Conservation (phyloP, 352 stramenopile species). For the Hyaloperonospora brassicae region DNA sequence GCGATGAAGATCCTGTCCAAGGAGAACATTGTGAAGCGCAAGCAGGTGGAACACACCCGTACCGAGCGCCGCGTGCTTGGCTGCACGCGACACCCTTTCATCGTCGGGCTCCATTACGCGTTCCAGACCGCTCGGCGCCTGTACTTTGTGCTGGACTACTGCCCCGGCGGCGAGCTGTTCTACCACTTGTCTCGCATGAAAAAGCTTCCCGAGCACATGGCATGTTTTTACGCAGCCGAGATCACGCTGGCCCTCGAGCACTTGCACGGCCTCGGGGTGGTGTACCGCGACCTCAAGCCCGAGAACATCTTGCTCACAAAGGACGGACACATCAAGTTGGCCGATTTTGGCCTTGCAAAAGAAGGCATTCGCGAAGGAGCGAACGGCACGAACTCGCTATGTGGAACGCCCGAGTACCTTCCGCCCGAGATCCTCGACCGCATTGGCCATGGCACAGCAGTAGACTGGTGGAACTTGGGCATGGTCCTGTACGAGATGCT, state of each 20-base stretch:
- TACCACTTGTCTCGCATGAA: conserved; percentile 85
- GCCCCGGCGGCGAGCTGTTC: conserved; percentile 82
- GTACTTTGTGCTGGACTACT: conserved; percentile 95
- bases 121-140: conserved; percentile 87
- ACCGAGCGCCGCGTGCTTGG: conserved; percentile 80
- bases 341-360: conserved; percentile 79
- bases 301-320: conserved; percentile 74
- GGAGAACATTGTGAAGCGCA: conserved; percentile 83
- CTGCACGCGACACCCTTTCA: conserved; percentile 80
- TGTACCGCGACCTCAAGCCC: conserved; percentile 76
- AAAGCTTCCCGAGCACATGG: conserved; percentile 81
- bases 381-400: conserved; percentile 71
- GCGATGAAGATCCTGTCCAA: conserved; percentile 92
- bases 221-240: conserved; percentile 85
- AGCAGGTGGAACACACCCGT: conserved; percentile 85
- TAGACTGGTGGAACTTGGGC: conserved; percentile 90
- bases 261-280: conserved; percentile 71
- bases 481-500: conserved; percentile 83
- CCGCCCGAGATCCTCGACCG: conserved; percentile 80
- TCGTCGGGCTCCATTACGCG: conserved; percentile 81
- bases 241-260: conserved; percentile 81
- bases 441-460: conserved; percentile 79
- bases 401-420: conserved; percentile 84
- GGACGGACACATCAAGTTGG: conserved; percentile 85
- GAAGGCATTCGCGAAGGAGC: conserved; percentile 63